Conservation (phyloP, 2,329 filamentous ascomycete species). For the Xylariaceae sp. region DNA sequence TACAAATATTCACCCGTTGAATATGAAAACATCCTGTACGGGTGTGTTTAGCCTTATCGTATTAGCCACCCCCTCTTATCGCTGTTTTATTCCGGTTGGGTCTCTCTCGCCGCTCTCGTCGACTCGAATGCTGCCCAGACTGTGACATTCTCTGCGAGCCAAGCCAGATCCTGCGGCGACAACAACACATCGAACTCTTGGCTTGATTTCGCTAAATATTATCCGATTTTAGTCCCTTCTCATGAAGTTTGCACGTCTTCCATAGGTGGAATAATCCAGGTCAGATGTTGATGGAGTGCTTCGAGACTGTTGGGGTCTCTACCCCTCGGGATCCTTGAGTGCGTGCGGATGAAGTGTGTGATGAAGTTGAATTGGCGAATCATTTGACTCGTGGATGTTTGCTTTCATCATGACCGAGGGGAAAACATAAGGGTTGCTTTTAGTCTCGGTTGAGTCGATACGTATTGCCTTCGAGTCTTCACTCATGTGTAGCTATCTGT, state of each 20-base stretch:
- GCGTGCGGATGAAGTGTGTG: background rate
- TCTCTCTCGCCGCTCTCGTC: no score
- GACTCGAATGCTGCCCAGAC: no score
- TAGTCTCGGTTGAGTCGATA: background rate
- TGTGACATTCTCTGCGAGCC: background rate
- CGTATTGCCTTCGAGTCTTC: background rate
- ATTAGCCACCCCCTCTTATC: no score
- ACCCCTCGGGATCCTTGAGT: background rate
- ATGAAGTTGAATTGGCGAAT: background rate
- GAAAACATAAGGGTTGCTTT: conserved; percentile 4
- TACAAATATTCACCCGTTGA: background rate
- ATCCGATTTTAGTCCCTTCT: no score
- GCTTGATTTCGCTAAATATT: background rate
- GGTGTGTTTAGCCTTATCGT: no score
- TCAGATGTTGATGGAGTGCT: background rate
- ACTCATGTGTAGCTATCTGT: background rate
- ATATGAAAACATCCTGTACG: no score
- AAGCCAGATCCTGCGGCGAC: background rate
- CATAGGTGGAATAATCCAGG: conserved; percentile 9
- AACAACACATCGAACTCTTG: background rate
- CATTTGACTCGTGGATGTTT: background rate
- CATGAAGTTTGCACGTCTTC: background rate
- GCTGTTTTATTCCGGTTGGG: no score
- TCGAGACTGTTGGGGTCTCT: background rate
- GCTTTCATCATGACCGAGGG: background rate